These are phyloP conservation scores for Aspergillus funiculosus DNA, from an alignment of 495 filamentous ascomycete species.

Conservation along the genomic window DNA sequence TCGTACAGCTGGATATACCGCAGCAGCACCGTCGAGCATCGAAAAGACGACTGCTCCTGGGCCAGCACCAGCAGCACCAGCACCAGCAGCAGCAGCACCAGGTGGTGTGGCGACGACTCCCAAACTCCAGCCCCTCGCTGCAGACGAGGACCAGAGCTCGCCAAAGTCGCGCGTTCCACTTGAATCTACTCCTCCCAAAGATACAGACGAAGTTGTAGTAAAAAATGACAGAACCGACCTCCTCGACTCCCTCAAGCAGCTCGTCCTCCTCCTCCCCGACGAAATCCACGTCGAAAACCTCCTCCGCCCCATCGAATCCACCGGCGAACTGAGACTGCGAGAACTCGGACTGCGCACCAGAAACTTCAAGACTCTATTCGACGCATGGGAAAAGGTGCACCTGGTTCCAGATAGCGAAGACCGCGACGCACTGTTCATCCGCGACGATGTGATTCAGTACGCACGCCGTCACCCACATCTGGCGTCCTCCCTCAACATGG, in stretches of 20 bases:
- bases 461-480: slow-evolving; percentile 13
- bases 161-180: neutral
- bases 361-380: slow-evolving; percentile 14
- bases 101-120: neutral
- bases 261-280: slow-evolving; percentile 8
- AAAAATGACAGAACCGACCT: too few relatives aligned
- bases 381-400: slow-evolving; percentile 19
- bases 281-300: slow-evolving; percentile 5
- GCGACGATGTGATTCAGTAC: slow-evolving; percentile 23
- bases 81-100: neutral
- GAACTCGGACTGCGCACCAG: slow-evolving; percentile 21
- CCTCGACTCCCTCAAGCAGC: neutral
- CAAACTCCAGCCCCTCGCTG: too few relatives aligned
- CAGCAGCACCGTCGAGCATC: neutral
- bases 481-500: slow-evolving; percentile 2
- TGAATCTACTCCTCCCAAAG: too few relatives aligned
- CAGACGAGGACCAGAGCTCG: neutral
- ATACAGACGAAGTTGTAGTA: too few relatives aligned
- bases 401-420: slow-evolving; percentile 2
- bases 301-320: slow-evolving; percentile 8
- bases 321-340: slow-evolving; percentile 15
- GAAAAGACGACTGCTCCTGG: neutral
- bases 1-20: neutral
- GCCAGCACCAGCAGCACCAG: neutral
- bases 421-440: slow-evolving; percentile 7